A percentile compares a stretch with the other conserved stretches of the same genome.
Conservation (phyloP, 2,329 filamentous ascomycete species). For the Arthrinium phaeospermum region DNA sequence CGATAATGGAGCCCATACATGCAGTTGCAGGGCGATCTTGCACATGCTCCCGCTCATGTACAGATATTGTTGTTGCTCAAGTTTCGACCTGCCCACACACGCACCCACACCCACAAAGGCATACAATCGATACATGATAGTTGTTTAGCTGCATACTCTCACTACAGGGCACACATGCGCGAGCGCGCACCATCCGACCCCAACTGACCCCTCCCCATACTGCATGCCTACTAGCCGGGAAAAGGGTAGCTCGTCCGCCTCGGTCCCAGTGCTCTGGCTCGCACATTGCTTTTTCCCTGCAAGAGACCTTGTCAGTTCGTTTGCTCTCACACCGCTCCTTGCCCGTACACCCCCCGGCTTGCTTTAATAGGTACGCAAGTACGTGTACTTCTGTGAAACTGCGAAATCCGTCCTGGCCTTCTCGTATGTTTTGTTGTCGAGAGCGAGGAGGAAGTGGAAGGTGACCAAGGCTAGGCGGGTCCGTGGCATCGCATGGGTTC, state of each 20-base stretch:
- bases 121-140: background rate
- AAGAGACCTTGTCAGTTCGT: constrained; percentile 30
- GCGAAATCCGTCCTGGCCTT: background rate
- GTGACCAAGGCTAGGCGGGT: background rate
- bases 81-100: background rate
- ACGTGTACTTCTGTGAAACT: background rate
- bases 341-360: constrained; percentile 13
- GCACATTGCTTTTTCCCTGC: constrained; percentile 35
- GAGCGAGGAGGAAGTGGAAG: background rate
- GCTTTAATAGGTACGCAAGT: constrained; percentile 3
- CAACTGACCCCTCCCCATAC: constrained; percentile 1
- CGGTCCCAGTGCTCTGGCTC: constrained; percentile 38
- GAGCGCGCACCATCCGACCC: constrained; percentile 2
- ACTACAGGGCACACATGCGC: background rate
- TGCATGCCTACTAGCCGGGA: background rate
- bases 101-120: too few relatives aligned
- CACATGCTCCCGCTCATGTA: background rate
- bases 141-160: constrained; percentile 16
- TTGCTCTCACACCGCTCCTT: constrained; percentile 24
- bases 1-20: background rate
- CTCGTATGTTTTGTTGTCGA: background rate
- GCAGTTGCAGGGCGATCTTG: background rate
- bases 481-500: background rate
- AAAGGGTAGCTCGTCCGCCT: constrained; percentile 20
- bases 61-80: background rate